Evolutionary conservation across 1,284 basidiomycete species (phyloP).

Genomic region (Wolfiporia cocos): DNA sequence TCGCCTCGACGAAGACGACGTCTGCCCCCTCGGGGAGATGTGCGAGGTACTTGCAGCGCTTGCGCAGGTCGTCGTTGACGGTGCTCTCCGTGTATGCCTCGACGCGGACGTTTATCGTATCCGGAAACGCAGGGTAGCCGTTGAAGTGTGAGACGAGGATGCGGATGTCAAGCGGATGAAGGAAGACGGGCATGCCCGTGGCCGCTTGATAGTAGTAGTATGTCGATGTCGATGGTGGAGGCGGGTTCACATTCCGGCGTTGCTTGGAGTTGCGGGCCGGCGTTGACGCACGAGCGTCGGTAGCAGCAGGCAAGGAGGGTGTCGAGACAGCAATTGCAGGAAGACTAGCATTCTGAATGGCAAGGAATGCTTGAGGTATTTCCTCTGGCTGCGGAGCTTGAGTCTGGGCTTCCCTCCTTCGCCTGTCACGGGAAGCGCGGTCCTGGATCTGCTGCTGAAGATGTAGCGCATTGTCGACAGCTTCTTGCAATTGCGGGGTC

Average conservation of each 20-base stretch:
- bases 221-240: slow-evolving; percentile 72
- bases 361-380: slow-evolving; percentile 51
- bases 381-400: slow-evolving; percentile 17
- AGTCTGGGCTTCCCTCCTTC: slow-evolving; percentile 31
- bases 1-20: slow-evolving; percentile 91
- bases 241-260: slow-evolving; percentile 74
- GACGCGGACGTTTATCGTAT: slow-evolving; percentile 73
- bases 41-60: slow-evolving; percentile 92
- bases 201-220: slow-evolving; percentile 97
- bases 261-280: slow-evolving; percentile 43
- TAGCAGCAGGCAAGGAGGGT: slow-evolving; percentile 19
- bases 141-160: slow-evolving; percentile 85
- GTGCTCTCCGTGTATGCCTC: slow-evolving; percentile 74
- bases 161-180: slow-evolving; percentile 94
- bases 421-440: slow-evolving; percentile 29
- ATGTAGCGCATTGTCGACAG: slow-evolving; percentile 55
- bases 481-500: slow-evolving; percentile 47
- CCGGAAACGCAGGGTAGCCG: slow-evolving; percentile 82
- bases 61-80: slow-evolving; percentile 88
- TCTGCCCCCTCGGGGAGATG: slow-evolving; percentile 92
- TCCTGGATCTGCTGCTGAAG: slow-evolving; percentile 52
- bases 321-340: slow-evolving; percentile 20
- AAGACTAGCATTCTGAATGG: slow-evolving; percentile 25
- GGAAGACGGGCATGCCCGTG: slow-evolving; percentile 86
- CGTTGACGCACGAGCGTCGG: slow-evolving; percentile 16